Percentiles rank a stretch among this genome's conserved stretches.
phyloP scores from a whole-genome alignment of 179 eudicot species.

The Pouteria campechiana region DNA sequence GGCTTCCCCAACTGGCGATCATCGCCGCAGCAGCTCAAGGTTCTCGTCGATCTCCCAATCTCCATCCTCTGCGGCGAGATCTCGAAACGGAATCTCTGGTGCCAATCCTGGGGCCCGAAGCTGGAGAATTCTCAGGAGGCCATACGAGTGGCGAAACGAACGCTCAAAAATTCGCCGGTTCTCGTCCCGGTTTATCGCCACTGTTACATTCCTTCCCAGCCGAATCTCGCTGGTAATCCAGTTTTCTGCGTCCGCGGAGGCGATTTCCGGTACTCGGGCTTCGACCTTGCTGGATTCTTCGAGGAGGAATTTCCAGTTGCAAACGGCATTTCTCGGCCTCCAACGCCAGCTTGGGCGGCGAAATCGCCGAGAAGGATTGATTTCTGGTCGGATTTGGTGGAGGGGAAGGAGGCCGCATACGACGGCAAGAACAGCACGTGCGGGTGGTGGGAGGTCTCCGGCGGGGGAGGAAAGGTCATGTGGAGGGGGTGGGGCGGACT shows the following conservation, averaged over 20 bases:
- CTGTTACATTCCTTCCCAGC: constrained; percentile 17
- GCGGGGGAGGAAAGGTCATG: too few relatives aligned
- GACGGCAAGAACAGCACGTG: constrained; percentile 4
- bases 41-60: constrained; percentile 26
- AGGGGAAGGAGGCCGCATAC: background rate
- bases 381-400: constrained; percentile 34
- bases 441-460: constrained; percentile 18
- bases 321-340: constrained; percentile 2
- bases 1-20: constrained; percentile 76
- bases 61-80: constrained; percentile 16
- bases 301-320: constrained; percentile 12
- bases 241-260: constrained; percentile 22
- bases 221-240: constrained; percentile 34
- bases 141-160: constrained; percentile 11
- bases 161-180: constrained; percentile 16
- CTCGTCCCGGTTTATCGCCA: constrained; percentile 23
- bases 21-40: constrained; percentile 36
- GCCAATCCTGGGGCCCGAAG: constrained; percentile 16
- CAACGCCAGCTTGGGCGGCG: constrained; percentile 40
- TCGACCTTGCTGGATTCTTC: constrained; percentile 27
- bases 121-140: constrained; percentile 14
- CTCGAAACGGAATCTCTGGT: constrained; percentile 12
- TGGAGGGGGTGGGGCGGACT: constrained; percentile 19
- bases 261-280: constrained; percentile 16
- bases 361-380: constrained; percentile 24